Percentiles rank a stretch among this genome's conserved stretches.
Evolutionary conservation across 225 moss, liverwort and hornwort species (phyloP).

Genomic region (Marchantia polymorpha): DNA sequence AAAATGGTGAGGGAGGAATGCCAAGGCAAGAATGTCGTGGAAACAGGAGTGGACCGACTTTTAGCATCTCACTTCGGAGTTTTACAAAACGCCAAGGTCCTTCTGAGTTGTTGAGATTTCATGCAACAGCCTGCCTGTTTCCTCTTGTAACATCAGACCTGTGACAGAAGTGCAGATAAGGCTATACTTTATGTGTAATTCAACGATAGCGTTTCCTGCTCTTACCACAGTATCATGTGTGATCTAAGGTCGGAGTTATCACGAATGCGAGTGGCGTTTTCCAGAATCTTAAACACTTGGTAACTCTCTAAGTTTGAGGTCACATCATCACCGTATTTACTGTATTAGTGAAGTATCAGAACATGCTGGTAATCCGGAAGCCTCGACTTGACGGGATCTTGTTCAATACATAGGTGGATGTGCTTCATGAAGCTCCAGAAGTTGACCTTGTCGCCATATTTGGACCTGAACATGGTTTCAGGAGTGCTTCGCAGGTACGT

Average conservation of each 20-base stretch:
- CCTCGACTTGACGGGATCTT: background rate
- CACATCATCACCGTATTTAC: too few species aligned
- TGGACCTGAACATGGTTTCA: constrained; percentile 47
- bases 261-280: constrained; percentile 44
- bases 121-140: too few species aligned
- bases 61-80: constrained; percentile 13
- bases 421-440: constrained; percentile 27
- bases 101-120: too few species aligned
- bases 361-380: too few species aligned
- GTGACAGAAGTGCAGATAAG: too few species aligned
- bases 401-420: constrained; percentile 27
- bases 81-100: constrained; percentile 13
- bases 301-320: background rate
- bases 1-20: too few species aligned
- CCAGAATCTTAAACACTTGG: constrained; percentile 41
- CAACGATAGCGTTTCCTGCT: too few species aligned
- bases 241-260: constrained; percentile 39
- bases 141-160: too few species aligned
- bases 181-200: too few species aligned
- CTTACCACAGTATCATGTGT: background rate
- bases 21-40: constrained; percentile 16
- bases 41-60: constrained; percentile 36
- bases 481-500: constrained; percentile 34
- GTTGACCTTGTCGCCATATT: constrained; percentile 39
- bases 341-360: too few species aligned